phyloP scores from a whole-genome alignment of 202 grass and related monocot species.

The Schoenoplectus triqueter region DNA sequence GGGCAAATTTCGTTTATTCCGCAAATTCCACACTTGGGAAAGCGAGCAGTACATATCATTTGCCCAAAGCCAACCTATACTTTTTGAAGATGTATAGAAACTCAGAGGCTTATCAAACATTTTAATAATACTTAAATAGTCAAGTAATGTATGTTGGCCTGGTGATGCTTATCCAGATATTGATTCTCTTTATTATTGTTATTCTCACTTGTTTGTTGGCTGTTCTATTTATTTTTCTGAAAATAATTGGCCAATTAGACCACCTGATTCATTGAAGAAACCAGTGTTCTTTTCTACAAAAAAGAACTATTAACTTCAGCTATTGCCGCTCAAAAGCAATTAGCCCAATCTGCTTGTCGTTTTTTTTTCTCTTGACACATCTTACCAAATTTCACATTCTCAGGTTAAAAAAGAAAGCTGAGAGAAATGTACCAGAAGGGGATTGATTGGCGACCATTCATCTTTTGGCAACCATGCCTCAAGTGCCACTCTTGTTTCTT shows the following conservation, averaged over 20 bases:
- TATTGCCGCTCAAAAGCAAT: not conserved
- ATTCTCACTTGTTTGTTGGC: not conserved
- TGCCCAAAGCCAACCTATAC: conserved; percentile 96
- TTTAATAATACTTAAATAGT: conserved; percentile 14
- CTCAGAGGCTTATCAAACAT: not conserved
- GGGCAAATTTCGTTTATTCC: conserved; percentile 78
- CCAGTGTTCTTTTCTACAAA: not conserved
- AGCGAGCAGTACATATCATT: conserved; percentile 79
- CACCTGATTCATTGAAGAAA: not conserved
- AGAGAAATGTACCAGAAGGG: conserved; percentile 63
- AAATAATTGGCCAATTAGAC: not conserved
- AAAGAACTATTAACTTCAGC: not conserved
- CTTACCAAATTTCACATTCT: not conserved
- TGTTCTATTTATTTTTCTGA: not conserved
- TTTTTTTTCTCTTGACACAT: not conserved
- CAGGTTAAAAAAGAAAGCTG: not conserved
- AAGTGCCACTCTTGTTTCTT: conserved; percentile 87
- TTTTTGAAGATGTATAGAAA: conserved; percentile 21
- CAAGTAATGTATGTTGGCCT: not conserved
- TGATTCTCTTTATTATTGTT: not conserved
- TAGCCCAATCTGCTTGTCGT: not conserved
- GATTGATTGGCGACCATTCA: conserved; percentile 94
- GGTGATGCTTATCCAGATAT: not conserved
- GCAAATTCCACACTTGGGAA: conserved; percentile 72
- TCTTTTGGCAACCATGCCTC: conserved; percentile 93